Evolutionary conservation across 176 grass and related monocot genomes (phyloP).

Genomic region (Aegilops longissima): DNA sequence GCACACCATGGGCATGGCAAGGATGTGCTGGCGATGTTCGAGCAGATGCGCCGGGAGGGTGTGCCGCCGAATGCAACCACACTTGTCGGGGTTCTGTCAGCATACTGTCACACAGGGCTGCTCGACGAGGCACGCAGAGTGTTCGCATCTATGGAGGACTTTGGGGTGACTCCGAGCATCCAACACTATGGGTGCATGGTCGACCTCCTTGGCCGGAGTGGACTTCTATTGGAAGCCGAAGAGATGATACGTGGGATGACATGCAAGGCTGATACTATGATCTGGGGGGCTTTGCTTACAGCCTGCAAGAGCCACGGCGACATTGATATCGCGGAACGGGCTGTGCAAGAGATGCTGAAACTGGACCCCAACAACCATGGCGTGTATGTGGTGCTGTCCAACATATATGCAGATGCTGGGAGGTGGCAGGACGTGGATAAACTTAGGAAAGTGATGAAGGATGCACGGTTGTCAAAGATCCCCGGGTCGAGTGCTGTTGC

Average conservation of each 20-base stretch:
- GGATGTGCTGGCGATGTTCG: no score
- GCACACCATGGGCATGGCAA: background rate
- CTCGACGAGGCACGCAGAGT: background rate
- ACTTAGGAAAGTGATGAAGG: constrained; percentile 4
- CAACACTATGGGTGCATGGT: constrained; percentile 21
- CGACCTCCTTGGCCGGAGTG: background rate
- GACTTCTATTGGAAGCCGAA: background rate
- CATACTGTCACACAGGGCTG: background rate
- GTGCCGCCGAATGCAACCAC: background rate
- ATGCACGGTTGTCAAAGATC: background rate
- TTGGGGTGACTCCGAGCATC: background rate
- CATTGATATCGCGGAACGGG: background rate
- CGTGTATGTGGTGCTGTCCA: constrained; percentile 9
- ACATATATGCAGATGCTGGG: constrained; percentile 1
- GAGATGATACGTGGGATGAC: constrained; percentile 17
- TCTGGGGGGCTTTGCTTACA: constrained; percentile 19
- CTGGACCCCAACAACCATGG: constrained; percentile 9
- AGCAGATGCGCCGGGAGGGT: background rate
- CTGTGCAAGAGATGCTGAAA: constrained; percentile 11
- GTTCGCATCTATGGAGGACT: background rate
- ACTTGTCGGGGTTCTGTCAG: background rate
- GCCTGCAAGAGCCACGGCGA: constrained; percentile 4
- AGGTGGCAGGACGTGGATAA: constrained; percentile 4
- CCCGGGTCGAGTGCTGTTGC: background rate
- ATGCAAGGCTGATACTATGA: background rate